Base-by-base conservation (phyloP, 2,329 filamentous ascomycete species). In the Ilyonectria destructans region DNA sequence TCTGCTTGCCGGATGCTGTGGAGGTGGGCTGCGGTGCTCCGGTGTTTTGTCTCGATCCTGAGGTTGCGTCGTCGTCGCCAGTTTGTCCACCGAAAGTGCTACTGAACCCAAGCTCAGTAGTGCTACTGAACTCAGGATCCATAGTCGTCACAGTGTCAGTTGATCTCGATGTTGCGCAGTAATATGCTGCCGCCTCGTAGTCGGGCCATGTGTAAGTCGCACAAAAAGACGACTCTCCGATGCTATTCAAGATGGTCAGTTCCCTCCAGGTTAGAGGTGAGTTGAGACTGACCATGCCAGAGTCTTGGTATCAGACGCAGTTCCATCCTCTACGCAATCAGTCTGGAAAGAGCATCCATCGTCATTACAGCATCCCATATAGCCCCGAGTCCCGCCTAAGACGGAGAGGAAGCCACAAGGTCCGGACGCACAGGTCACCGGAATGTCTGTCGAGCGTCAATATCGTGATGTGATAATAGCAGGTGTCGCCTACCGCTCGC, bases 191-290 rank as follows among this genome's bases (percentile, higher is more conserved):
- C 2, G 62, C 62, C 1, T 23, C 8, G 48, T 49, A 37, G 19
- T 62, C 58, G 2, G 62, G 58, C 62, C 62, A 69, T 10, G 55
- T 60, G 23, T 66, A 75, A 8, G 68, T 75, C 49, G 52, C 58
- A 57, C 67, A 75, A 26, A 43, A 48, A 23, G 71, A 62, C 10
- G 51, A 31, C 12, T 23, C 46, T 2, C 35, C 51, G 6, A 46
- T 69, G 45, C 71, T 74, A 9, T 9, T 33, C 31, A 37, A 17
- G n/a, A n/a, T n/a, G 4, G n/a, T 43, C 40, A 43, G 40, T 43
- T 43, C 15, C 15, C 5, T 43, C 40, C 6, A 19, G n/a, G 17
- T 9, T 17, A 43, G 17, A n/a, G 4, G 15, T 2, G 40, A 43
- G 8, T 17, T 43, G 40, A 43, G 40, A 43, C 40, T 8, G n/a